Evolutionary conservation across 2,329 filamentous ascomycete genomes (phyloP).

Genomic region (Aspergillus brasiliensis): DNA sequence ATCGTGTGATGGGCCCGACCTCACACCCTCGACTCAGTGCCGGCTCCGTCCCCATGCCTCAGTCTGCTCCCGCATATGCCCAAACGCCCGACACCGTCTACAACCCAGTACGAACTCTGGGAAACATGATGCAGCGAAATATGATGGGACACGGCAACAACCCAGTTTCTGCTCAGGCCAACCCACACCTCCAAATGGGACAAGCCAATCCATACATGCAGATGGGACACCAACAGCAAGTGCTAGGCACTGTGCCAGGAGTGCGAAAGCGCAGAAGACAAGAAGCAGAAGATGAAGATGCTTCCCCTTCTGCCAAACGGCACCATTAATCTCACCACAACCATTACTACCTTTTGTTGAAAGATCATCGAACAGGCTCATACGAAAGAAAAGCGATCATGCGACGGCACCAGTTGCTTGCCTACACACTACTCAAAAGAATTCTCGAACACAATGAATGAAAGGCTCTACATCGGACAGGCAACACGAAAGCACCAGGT

Average conservation of each 20-base stretch:
- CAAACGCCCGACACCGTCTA: neutral
- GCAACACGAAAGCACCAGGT: neutral
- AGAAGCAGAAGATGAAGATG: neutral
- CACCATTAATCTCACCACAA: neutral
- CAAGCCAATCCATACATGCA: too few relatives aligned
- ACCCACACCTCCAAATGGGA: too few relatives aligned
- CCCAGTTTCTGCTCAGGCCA: too few relatives aligned
- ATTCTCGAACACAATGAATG: too few relatives aligned
- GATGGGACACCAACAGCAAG: neutral
- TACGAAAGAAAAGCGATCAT: neutral
- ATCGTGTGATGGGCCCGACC: conserved; percentile 6
- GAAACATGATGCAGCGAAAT: neutral
- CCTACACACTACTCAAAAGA: neutral
- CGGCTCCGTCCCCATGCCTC: neutral
- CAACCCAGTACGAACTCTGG: neutral
- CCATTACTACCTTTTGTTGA: neutral
- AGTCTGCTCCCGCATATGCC: neutral
- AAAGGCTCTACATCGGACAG: neutral
- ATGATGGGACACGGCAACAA: neutral
- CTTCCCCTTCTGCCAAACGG: neutral
- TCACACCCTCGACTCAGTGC: neutral
- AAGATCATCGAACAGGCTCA: neutral
- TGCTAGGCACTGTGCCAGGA: neutral
- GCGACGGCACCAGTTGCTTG: neutral
- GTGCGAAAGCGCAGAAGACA: neutral